Percentiles rank a stretch among this genome's conserved stretches.
phyloP scores from a whole-genome alignment of 257 asterid species.

The Fraxinus cuspidata region DNA sequence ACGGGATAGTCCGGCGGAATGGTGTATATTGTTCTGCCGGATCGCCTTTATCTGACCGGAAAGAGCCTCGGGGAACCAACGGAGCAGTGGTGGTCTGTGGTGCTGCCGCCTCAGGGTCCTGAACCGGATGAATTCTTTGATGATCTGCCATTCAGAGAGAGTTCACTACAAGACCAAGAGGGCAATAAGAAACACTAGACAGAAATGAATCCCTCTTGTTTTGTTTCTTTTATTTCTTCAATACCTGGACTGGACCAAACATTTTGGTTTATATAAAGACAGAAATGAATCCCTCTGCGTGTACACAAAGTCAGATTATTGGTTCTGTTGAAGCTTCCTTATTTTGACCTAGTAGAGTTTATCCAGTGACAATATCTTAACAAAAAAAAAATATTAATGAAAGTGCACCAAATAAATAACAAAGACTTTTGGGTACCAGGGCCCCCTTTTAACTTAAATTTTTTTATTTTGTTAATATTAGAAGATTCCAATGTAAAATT shows the following conservation, averaged over 20 bases:
- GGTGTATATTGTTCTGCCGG: constrained; percentile 48
- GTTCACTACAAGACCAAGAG: not conserved
- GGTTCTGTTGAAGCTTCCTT: constrained; percentile 39
- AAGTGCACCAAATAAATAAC: no score
- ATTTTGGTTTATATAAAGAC: constrained; percentile 35
- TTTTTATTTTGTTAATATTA: not conserved
- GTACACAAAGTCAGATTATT: constrained; percentile 24
- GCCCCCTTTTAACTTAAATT: no score
- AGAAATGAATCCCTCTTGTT: not conserved
- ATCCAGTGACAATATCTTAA: not conserved
- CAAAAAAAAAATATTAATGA: not conserved
- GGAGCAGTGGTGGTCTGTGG: constrained; percentile 58
- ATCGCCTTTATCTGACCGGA: constrained; percentile 75
- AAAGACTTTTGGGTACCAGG: no score
- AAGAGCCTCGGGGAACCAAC: constrained; percentile 51
- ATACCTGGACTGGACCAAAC: not conserved
- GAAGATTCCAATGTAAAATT: not conserved
- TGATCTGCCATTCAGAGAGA: constrained; percentile 61
- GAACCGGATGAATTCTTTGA: constrained; percentile 75
- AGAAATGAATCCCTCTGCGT: constrained; percentile 1
- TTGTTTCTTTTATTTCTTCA: not conserved
- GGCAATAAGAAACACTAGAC: not conserved
- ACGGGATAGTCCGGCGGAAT: constrained; percentile 40
- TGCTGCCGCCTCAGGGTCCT: constrained; percentile 41
- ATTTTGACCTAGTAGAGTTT: constrained; percentile 28